Conservation (phyloP, 129 eudicot species). For the Daucus carota region DH1_v3.0 NC_030384.2:21896501-21897000, state of each 20-base stretch:
- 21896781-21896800: conserved; percentile 94
- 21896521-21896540: conserved; percentile 45
- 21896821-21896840: conserved; percentile 82
- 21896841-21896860: conserved; percentile 95
- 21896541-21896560: conserved; percentile 61
- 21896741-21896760: neutral
- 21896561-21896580: conserved; percentile 70
- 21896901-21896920: neutral
- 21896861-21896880: conserved; percentile 50
- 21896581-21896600: conserved; percentile 96
- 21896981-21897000: too few relatives aligned
- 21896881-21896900: neutral
- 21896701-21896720: neutral
- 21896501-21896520: neutral
- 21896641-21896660: conserved; percentile 93
- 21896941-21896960: neutral
- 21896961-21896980: too few relatives aligned
- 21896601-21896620: conserved; percentile 84
- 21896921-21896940: neutral
- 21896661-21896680: conserved; percentile 89
- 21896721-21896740: neutral
- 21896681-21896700: neutral
- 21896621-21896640: conserved; percentile 96
- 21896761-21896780: conserved; percentile 95
- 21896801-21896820: conserved; percentile 94